phyloP scores from a whole-genome alignment of 345 rosid genomes.

The Triadica sebifera region DNA sequence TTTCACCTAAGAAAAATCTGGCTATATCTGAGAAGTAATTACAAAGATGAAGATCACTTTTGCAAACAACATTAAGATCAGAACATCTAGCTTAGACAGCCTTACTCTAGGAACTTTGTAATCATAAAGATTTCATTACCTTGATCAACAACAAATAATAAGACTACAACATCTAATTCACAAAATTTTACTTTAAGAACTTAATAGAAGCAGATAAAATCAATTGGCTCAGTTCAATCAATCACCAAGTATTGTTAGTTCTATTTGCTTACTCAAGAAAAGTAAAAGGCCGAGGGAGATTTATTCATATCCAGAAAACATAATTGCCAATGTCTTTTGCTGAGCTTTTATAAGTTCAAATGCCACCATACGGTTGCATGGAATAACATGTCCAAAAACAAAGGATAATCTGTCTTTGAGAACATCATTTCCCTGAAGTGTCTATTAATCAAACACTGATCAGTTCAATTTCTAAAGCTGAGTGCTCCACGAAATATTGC shows the following conservation, averaged over 20 bases:
- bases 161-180: neutral
- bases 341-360: neutral
- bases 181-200: neutral
- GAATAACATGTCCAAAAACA: neutral
- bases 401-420: neutral
- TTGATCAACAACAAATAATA: neutral
- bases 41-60: no score
- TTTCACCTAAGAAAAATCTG: no score
- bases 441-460: neutral
- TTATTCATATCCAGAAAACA: neutral
- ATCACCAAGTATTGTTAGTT: neutral
- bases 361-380: neutral
- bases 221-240: neutral
- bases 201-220: neutral
- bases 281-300: neutral
- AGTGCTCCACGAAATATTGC: neutral
- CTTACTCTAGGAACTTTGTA: neutral
- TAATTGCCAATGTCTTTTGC: neutral
- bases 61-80: neutral
- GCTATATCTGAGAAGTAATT: no score
- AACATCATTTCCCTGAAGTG: neutral
- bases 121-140: neutral
- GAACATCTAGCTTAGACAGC: neutral
- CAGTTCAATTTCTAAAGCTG: neutral
- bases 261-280: neutral